phyloP scores from a whole-genome alignment of 495 filamentous ascomycete genomes.

The Parmelia sp. region DNA sequence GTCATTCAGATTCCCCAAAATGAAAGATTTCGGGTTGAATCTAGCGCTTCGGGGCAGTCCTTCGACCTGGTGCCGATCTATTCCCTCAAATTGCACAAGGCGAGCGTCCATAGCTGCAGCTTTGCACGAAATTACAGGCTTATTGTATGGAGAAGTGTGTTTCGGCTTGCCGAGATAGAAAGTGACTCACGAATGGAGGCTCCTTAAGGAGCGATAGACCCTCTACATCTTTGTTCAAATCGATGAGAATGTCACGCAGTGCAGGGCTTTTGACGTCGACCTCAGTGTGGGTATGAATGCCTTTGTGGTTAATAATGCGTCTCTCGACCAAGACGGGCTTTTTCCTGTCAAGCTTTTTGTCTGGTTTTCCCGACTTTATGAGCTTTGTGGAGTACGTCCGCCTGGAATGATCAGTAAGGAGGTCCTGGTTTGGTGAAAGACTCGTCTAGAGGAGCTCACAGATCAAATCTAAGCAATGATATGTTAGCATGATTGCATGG shows the following conservation, averaged over 20 bases:
- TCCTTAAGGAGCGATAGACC: constrained; percentile 25
- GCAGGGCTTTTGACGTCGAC: constrained; percentile 24
- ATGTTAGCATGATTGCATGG: background rate
- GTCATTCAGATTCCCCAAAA: background rate
- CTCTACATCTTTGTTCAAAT: constrained; percentile 23
- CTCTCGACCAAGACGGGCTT: constrained; percentile 24
- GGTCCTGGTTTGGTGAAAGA: no score
- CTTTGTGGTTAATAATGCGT: constrained; percentile 26
- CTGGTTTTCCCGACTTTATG: constrained; percentile 15
- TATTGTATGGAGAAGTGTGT: background rate
- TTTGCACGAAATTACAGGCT: background rate
- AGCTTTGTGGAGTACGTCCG: constrained; percentile 18
- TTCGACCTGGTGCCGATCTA: background rate
- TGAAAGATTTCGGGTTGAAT: background rate
- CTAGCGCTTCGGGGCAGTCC: background rate
- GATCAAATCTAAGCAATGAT: constrained; percentile 1
- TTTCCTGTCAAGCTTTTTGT: constrained; percentile 20
- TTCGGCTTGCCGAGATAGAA: background rate
- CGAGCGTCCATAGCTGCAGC: background rate
- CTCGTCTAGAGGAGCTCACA: constrained; percentile 10
- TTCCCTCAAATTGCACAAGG: background rate
- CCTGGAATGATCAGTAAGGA: background rate
- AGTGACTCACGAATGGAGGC: constrained; percentile 22
- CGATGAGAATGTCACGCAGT: constrained; percentile 17
- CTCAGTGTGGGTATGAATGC: constrained; percentile 23